Evolutionary conservation across 2,329 filamentous ascomycete species (phyloP).

Genomic region (Dothistroma pini): DNA sequence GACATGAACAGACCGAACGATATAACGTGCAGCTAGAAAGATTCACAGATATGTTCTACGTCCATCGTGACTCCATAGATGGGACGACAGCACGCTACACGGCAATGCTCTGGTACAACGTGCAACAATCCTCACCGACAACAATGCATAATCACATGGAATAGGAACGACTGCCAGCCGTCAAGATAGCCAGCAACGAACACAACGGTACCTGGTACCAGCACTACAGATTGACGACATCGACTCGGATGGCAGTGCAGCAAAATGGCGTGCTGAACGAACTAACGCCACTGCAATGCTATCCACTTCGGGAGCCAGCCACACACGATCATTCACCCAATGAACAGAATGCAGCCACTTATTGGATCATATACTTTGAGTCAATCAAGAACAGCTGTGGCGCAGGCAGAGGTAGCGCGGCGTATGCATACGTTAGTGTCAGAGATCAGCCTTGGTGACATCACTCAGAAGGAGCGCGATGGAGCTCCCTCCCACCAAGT

Average conservation of each 20-base stretch:
- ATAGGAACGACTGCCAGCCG: too few relatives aligned
- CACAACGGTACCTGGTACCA: background rate
- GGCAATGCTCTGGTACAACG: too few relatives aligned
- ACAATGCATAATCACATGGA: too few relatives aligned
- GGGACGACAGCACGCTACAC: too few relatives aligned
- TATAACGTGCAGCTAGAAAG: too few relatives aligned
- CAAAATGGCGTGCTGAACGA: background rate
- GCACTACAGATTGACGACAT: background rate
- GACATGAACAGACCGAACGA: background rate
- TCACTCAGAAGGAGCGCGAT: background rate
- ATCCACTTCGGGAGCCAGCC: background rate
- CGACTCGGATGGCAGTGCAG: background rate
- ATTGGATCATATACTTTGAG: background rate
- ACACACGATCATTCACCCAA: background rate
- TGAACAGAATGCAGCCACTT: background rate
- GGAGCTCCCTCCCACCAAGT: background rate
- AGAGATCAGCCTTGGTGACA: slow-evolving; percentile 1
- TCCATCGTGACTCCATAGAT: too few relatives aligned
- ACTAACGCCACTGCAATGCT: background rate
- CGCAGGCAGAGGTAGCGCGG: background rate
- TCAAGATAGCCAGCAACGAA: background rate
- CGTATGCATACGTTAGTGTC: background rate
- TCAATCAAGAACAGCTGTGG: background rate
- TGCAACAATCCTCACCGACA: too few relatives aligned
- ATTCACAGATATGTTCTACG: too few relatives aligned